phyloP scores from a whole-genome alignment of 75 land plant genomes.

The Pinus taeda region DNA sequence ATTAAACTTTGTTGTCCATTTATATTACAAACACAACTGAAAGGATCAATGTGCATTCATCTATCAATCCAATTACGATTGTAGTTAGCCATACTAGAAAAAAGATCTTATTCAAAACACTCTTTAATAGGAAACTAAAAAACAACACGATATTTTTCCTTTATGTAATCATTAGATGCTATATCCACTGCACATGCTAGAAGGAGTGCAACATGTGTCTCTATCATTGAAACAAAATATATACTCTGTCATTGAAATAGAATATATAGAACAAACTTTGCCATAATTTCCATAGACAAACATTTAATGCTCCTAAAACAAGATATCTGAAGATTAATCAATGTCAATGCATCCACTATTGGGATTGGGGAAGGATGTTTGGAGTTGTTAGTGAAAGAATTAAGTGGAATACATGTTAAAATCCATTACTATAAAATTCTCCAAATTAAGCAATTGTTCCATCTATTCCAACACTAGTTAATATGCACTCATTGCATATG shows the following conservation, averaged over 20 bases:
- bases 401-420: too few species aligned
- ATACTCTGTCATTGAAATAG: too few species aligned
- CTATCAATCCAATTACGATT: conserved; percentile 26
- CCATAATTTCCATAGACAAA: neutral
- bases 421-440: too few species aligned
- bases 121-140: neutral
- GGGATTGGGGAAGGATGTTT: neutral
- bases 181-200: too few species aligned
- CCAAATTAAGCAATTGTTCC: too few species aligned
- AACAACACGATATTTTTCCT: too few species aligned
- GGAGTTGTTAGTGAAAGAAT: neutral
- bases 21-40: conserved; percentile 95
- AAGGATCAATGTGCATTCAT: conserved; percentile 97
- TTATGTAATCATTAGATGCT: too few species aligned
- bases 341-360: neutral
- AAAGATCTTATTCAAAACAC: neutral
- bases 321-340: neutral
- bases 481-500: conserved; percentile 69
- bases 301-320: neutral
- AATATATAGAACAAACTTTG: neutral
- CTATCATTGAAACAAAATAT: neutral
- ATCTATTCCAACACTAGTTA: too few species aligned
- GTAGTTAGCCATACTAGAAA: neutral
- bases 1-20: conserved; percentile 90
- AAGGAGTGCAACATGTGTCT: neutral